A percentile compares a stretch with the other conserved stretches of the same genome.
phyloP scores from a whole-genome alignment of 2,329 filamentous ascomycete genomes.

The Sclerotiophoma versabilis region DNA sequence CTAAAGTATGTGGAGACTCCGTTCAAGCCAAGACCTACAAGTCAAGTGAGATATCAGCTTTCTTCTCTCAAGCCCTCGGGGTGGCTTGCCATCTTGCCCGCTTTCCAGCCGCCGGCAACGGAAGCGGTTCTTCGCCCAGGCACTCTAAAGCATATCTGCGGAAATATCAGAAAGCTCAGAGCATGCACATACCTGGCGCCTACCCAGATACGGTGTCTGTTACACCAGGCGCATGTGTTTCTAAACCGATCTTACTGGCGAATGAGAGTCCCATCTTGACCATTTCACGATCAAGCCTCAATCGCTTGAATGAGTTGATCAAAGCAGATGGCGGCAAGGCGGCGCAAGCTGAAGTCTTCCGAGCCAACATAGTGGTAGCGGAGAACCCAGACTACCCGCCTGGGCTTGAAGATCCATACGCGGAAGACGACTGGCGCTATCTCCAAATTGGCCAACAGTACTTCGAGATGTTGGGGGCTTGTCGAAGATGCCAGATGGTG shows the following conservation, averaged over 20 bases:
- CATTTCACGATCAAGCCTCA: slow-evolving; percentile 80
- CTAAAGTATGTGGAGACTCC: slow-evolving; percentile 83
- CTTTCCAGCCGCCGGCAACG: slow-evolving; percentile 70
- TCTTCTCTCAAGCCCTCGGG: slow-evolving; percentile 78
- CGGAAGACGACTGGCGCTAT: slow-evolving; percentile 79
- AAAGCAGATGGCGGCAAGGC: slow-evolving; percentile 65
- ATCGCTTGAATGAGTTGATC: slow-evolving; percentile 78
- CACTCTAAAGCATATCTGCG: slow-evolving; percentile 76
- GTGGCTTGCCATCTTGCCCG: slow-evolving; percentile 84
- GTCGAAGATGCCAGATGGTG: slow-evolving; percentile 93
- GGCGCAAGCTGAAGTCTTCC: slow-evolving; percentile 77
- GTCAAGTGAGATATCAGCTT: slow-evolving; percentile 69
- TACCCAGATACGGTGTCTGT: slow-evolving; percentile 58
- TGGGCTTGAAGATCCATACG: slow-evolving; percentile 68
- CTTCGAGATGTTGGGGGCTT: slow-evolving; percentile 80
- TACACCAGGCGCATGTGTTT: slow-evolving; percentile 58
- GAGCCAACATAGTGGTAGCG: slow-evolving; percentile 84
- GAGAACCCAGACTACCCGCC: slow-evolving; percentile 51
- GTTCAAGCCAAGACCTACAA: slow-evolving; percentile 76
- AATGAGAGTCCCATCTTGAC: slow-evolving; percentile 95
- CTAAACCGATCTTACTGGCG: slow-evolving; percentile 74
- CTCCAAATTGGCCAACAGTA: slow-evolving; percentile 70
- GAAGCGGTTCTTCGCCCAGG: slow-evolving; percentile 63
- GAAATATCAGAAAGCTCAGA: slow-evolving; percentile 49
- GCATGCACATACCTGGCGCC: slow-evolving; percentile 58